Conservation (phyloP, 257 asterid species). For the Eucommia ulmoides region DNA sequence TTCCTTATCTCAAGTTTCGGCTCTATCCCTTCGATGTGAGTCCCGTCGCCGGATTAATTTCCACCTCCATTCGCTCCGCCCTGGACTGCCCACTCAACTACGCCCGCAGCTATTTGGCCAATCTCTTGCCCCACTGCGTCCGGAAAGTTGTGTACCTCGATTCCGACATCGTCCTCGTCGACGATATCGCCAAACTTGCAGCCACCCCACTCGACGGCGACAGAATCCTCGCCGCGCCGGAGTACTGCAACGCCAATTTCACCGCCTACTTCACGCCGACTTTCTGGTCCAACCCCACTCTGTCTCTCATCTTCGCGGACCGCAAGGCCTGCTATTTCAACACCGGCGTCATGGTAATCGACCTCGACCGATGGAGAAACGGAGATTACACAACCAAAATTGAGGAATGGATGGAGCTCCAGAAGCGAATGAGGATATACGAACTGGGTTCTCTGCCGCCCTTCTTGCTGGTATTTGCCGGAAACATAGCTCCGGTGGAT, state of each 20-base stretch:
- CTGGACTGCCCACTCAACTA: conserved; percentile 3
- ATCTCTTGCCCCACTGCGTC: neutral
- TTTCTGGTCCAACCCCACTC: conserved; percentile 1
- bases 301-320: neutral
- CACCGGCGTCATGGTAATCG: conserved; percentile 1
- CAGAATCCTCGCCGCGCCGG: neutral
- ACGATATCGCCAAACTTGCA: neutral
- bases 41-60: neutral
- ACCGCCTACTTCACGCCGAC: neutral
- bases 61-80: conserved; percentile 2
- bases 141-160: neutral
- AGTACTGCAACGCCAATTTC: conserved; percentile 2
- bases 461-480: neutral
- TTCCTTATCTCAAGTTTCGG: neutral
- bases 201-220: neutral
- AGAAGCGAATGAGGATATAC: conserved; percentile 1
- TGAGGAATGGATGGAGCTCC: conserved; percentile 2
- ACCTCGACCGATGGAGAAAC: conserved; percentile 1
- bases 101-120: neutral
- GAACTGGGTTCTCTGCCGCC: conserved; percentile 1
- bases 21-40: neutral
- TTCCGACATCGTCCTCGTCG: neutral
- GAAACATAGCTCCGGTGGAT: conserved; percentile 2
- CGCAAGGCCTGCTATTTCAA: conserved; percentile 1
- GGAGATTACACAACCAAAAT: neutral